Conservation (phyloP, 2,329 filamentous ascomycete species). For the Cytospora leucostoma region DNA sequence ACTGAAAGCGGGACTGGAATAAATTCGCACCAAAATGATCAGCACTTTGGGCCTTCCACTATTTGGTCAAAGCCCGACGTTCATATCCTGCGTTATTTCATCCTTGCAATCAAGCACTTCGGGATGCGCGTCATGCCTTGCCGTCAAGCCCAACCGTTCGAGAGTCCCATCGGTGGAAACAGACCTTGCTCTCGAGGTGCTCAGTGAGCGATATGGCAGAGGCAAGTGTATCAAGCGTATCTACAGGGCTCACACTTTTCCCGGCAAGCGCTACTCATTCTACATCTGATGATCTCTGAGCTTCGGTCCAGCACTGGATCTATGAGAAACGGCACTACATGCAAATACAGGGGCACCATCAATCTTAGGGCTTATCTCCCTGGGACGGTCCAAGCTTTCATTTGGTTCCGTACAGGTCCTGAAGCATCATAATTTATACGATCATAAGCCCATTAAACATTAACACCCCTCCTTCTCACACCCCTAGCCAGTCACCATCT, state of each 20-base stretch:
- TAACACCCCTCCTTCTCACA: neutral
- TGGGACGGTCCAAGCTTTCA: neutral
- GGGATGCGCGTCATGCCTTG: neutral
- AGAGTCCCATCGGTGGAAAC: neutral
- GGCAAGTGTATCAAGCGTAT: neutral
- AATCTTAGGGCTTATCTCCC: neutral
- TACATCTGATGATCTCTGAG: neutral
- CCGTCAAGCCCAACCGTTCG: neutral
- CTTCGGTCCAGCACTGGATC: neutral
- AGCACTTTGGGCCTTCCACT: neutral
- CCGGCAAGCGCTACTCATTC: neutral
- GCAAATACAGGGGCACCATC: neutral
- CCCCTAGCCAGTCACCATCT: neutral
- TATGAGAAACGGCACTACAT: neutral
- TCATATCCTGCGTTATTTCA: neutral
- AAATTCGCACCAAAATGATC: neutral
- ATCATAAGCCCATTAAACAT: constrained; percentile 1
- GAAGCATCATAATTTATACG: neutral
- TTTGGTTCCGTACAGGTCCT: neutral
- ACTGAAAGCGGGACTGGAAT: neutral
- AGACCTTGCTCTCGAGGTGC: neutral
- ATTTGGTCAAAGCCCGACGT: neutral
- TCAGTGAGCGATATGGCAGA: neutral
- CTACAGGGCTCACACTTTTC: neutral
- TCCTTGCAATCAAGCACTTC: neutral